Base-by-base conservation (phyloP, 495 filamentous ascomycete species). In the Elasticomyces elasticus region DNA sequence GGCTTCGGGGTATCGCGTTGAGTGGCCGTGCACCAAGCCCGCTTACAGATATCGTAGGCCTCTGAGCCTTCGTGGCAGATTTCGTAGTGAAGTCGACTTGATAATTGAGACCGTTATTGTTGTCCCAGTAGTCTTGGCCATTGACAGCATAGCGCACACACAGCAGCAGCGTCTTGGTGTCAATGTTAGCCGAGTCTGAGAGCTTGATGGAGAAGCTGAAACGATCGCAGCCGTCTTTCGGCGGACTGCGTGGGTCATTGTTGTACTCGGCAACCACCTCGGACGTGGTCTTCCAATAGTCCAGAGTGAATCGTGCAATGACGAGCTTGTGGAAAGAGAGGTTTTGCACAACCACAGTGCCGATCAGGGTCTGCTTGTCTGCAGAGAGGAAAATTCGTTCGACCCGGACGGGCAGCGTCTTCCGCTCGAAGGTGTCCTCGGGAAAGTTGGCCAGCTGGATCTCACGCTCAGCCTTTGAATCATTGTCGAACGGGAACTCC, bases 221-320 rank as follows among this genome's bases (percentile, higher is more conserved):
- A 22, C 87, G 79, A 65, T 98, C 92, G 62, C 80, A 85, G 27
- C 84, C 82, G 62, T 84, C 78, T 13, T 81, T 71, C 7, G 65
- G 67, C 41, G 86, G 82, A 51, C 78, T 78, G 35, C 79, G 83
- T 11, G 80, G 78, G 69, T 94, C 86, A 51, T 84, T 78, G 66
- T 82, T 85, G 70, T 79, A 98, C 62, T 95, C 89, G 9, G 89
- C 94, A 37, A 78, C 75, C 2, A 98, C 85, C 66, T 98, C 92
- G 1, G 92, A 98, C 2, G 89, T 90, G 0, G 92, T 98, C 72
- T 91, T 94, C 92, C 92, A 98, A 66, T 90, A 89, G 68, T 98
- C 92, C 51, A 97, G 79, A 0, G 94, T 97, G 65, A 98, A 98
- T 25, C 92, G 80, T 66, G 87, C 89, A 20, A 84, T 79, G 35